Evolutionary conservation across 306 rosid species (phyloP), one percentile per base, ranked within the genome.

Genomic region (Arachis stenosperma): DNA sequence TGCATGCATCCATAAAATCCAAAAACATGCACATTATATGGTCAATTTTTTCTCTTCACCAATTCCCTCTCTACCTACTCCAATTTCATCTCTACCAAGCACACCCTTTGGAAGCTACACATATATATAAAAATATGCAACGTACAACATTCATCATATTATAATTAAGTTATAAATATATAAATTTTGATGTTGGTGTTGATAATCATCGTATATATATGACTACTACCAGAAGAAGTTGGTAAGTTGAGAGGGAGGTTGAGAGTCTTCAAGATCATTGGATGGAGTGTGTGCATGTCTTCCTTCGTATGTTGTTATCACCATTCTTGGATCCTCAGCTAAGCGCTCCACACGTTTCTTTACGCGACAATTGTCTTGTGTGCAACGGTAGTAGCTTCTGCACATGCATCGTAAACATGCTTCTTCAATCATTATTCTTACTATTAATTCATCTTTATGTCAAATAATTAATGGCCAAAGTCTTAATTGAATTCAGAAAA

Each of bases 321-420:
- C 99, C 99, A 95, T 95, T 83, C 99, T 91, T 37, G 99, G 99
- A 79, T 95, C 99, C 58, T 95, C 99, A 0, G 88, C 97, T 59
- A 95, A 83, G 1, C 99, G 81, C 77, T 95, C 99, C 71, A 95
- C 98, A 0, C 99, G 82, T 74, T 95, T 95, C 88, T 95, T 95
- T 11, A 95, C 99, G 0, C 97, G 87, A 80, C 99, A 95, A 67
- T 86, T 89, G 15, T 91, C 99, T 78, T 88, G 88, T 11, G 98
- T 95, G 78, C 99, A 95, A 47, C 99, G 96, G 39, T 95, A 95
- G 48, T 95, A 95, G 81, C 99, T 95, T 81, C 99, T 95, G 58
- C 86, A 81, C 70, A 67, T 12, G 7, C 13, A 37, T 6, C 7
- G 14, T 33, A 33, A 33, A 33, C 37, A 33, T 33, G 37, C 4